Base-by-base conservation (phyloP, 495 filamentous ascomycete genomes). In the Cairneyella variabilis region DNA sequence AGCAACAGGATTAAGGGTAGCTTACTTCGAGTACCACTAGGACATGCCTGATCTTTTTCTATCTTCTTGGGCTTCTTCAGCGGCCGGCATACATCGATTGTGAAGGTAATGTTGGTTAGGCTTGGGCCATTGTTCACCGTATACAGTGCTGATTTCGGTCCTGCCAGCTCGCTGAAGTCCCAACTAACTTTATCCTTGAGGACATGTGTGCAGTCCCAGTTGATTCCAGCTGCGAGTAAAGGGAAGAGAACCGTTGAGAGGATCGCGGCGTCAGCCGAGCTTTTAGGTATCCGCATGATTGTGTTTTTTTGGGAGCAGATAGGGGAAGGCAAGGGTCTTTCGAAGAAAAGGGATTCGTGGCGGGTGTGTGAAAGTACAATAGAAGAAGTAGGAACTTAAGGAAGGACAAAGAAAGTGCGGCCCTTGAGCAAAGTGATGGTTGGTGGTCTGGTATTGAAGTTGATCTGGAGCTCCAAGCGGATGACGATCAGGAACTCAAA, bases 51-150 rank as follows among this genome's bases (percentile, higher is more conserved):
- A 39, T 71, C 66, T 36, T 73, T 70, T 0, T 58, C 48, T 0
- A 68, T 65, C 4, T 72, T 73, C 36, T 76, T 75, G 27, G 71
- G 76, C 48, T 76, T 72, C 51, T 73, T 71, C 38, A 98, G 69
- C 16, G 76, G 72, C 30, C 70, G 69, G 68, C 93, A 98, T 43
- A 96, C 77, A 59, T 97, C 88, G 30, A 98, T 66, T n/a, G 88
- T 88, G 70, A 91, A 96, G 8, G 88, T 96, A 6, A 83, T 90
- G 62, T 95, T 95, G 27, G 63, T 60, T 10, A 66, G 54, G 9
- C 53, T 71, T 10, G 39, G 14, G 0, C 75, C 79, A 34, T 64
- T 62, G 21, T 78, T 71, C 39, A 76, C 68, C 44, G 70, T 69
- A 52, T 80, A 76, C 30, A 82, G 79, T 22, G 95, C 73, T n/a